Percentiles rank a stretch among this genome's conserved stretches.
phyloP scores from a whole-genome alignment of 495 filamentous ascomycete genomes.

The Paragyromitra xinjiangensis region DNA sequence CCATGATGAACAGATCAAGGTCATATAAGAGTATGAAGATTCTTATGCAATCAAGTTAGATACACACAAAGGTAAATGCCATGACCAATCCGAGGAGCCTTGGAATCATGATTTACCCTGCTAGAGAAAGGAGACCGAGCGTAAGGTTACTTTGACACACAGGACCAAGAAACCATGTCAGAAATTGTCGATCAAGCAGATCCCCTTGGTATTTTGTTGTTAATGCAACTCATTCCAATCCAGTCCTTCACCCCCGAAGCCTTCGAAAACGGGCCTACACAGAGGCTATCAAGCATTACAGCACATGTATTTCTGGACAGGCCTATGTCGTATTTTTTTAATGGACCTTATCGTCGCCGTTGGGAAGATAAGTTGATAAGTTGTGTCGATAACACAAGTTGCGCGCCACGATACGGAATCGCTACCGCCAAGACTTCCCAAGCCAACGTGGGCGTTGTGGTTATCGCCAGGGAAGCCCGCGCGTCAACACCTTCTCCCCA shows the following conservation, averaged over 20 bases:
- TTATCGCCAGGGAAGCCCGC: conserved; percentile 9
- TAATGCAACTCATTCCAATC: conserved; percentile 1
- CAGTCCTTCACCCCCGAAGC: not conserved
- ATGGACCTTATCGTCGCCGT: conserved; percentile 12
- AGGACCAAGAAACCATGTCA: not conserved
- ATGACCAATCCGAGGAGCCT: not conserved
- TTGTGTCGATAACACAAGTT: conserved; percentile 25
- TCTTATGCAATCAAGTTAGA: not conserved
- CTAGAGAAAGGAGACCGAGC: not conserved
- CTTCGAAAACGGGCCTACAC: not conserved
- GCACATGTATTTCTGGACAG: not conserved
- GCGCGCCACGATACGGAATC: conserved; percentile 37
- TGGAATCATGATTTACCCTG: not conserved
- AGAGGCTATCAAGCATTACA: not conserved
- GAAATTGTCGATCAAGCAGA: conserved; percentile 4
- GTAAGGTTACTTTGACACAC: not conserved
- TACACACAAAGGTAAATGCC: not conserved
- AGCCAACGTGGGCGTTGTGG: conserved; percentile 20
- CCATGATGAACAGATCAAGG: not conserved
- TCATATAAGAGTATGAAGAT: not conserved
- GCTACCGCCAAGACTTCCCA: conserved; percentile 36
- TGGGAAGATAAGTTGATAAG: conserved; percentile 11
- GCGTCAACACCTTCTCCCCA: conserved; percentile 36
- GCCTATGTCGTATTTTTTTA: not conserved
- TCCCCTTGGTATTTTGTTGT: conserved; percentile 14